Base-by-base conservation (phyloP, 768 basidiomycete species). In the Crassisporium funariophilum region DNA sequence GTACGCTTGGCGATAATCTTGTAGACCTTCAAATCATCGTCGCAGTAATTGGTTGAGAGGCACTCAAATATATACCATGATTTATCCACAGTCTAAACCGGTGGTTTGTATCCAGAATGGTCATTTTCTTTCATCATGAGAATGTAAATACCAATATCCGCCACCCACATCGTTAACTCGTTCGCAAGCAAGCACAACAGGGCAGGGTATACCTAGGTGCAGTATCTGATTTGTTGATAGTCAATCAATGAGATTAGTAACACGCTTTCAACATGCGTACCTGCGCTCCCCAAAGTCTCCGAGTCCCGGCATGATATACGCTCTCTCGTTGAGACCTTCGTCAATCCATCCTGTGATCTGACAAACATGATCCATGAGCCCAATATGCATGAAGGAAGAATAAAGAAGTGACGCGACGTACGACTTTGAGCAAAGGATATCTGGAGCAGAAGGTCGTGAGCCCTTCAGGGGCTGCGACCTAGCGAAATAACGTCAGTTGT, bases 321-420 rank as follows among this genome's bases (percentile, higher is more conserved):
- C 83, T 63, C 86, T 91, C 47, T 90, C 90, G 56, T 98, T 94
- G 41, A 98, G 77, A 4, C 92, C 90, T 55, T 92, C 72, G 63
- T 98, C 94, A 43, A 98, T 91, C 92, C 94, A 95, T 2, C 94
- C 94, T 9, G 94, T 95, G 43, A 97, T 86, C 88, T 93, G 54
- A 4, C 23, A 16, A 19, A 42, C 33, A 8, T 27, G 3, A 35
- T 50, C 3, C 8, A 7, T 31, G 10, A 31, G 29, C 29, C 2
- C 17, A 17, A 31, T 33, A 40, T 35, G 15, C 41, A 27, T 29
- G 1, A 19, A 46, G 15, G 22, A 21, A 13, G 46, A 34, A 35
- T 17, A 2, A 35, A 24, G 8, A 33, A 19, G 35, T 22, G 25
- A 19, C 5, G 29, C 4, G 15, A 76, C 87, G 59, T 62, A 92